Conservation (phyloP, 2,329 filamentous ascomycete genomes). For the Apiospora hydei region DNA sequence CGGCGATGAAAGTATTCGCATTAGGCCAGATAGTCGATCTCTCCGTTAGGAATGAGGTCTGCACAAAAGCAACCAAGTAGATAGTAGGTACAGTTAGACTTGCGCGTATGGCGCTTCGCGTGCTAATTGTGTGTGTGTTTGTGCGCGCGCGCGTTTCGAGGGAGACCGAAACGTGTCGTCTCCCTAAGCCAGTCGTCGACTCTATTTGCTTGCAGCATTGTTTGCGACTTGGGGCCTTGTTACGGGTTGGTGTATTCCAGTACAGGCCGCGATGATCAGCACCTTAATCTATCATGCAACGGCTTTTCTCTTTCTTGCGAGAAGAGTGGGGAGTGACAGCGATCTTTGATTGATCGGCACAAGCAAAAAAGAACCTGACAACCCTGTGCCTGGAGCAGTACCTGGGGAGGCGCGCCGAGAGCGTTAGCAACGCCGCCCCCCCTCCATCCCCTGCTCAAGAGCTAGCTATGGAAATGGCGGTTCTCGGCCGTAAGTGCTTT, state of each 20-base stretch:
- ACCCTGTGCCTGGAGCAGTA: background rate
- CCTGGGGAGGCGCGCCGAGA: background rate
- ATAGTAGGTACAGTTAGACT: background rate
- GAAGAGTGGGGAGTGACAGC: background rate
- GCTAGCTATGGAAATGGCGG: background rate
- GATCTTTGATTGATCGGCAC: constrained; percentile 6
- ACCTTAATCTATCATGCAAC: constrained; percentile 2
- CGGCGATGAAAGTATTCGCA: background rate
- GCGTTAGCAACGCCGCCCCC: background rate
- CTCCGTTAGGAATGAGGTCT: background rate
- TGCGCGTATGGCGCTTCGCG: background rate
- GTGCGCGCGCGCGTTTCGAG: background rate
- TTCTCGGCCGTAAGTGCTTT: constrained; percentile 2
- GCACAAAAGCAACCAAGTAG: background rate
- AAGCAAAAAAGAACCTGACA: background rate
- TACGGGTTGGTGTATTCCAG: background rate
- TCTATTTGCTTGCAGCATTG: constrained; percentile 18
- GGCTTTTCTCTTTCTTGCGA: background rate
- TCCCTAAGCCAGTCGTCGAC: background rate
- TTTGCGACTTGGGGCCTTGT: background rate
- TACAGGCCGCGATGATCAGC: constrained; percentile 10
- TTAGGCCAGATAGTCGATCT: background rate
- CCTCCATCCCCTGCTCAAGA: background rate
- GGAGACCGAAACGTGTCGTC: background rate
- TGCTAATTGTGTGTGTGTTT: background rate